Evolutionary conservation across 1,139 yeast genomes (phyloP).

Genomic region (Blastobotrys capitulatus): DNA sequence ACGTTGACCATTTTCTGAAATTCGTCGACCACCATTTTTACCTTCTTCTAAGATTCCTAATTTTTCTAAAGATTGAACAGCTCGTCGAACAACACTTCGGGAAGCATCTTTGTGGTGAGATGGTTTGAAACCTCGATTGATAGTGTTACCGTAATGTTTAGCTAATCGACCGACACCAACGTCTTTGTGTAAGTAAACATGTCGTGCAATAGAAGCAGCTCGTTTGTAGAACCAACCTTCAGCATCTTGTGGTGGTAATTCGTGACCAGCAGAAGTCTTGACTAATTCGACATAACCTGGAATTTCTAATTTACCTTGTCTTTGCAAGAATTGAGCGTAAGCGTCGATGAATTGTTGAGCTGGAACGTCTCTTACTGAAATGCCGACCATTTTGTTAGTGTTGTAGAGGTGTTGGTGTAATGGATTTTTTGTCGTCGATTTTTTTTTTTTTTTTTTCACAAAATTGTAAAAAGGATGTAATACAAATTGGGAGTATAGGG

Average conservation of each 20-base stretch:
- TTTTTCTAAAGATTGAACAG: slow-evolving; percentile 96
- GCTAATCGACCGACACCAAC: slow-evolving; percentile 99
- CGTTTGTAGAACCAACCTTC: slow-evolving; percentile 99
- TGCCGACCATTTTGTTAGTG: slow-evolving; percentile 6
- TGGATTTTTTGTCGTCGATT: no score
- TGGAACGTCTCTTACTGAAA: slow-evolving; percentile 73
- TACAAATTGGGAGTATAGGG: no score
- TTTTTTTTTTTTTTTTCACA: no score
- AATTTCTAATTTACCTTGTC: slow-evolving; percentile 99
- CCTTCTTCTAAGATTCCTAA: slow-evolving; percentile 95
- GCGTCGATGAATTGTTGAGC: slow-evolving; percentile 99
- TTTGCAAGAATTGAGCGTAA: slow-evolving; percentile 99
- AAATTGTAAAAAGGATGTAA: no score
- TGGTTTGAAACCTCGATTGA: slow-evolving; percentile 99
- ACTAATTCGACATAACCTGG: slow-evolving; percentile 99
- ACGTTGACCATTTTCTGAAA: slow-evolving; percentile 99
- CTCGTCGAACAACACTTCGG: slow-evolving; percentile 98
- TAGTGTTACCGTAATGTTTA: slow-evolving; percentile 99
- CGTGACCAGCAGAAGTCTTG: slow-evolving; percentile 98
- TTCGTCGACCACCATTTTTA: slow-evolving; percentile 99
- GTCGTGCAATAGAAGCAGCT: slow-evolving; percentile 99
- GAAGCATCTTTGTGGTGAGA: slow-evolving; percentile 99
- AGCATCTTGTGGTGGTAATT: slow-evolving; percentile 99
- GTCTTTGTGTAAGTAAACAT: slow-evolving; percentile 98
- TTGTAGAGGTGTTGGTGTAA: not conserved